A percentile compares a stretch with the other conserved stretches of the same genome.
phyloP scores from a whole-genome alignment of 805 yeast genomes.

The Priceomyces medius region DNA sequence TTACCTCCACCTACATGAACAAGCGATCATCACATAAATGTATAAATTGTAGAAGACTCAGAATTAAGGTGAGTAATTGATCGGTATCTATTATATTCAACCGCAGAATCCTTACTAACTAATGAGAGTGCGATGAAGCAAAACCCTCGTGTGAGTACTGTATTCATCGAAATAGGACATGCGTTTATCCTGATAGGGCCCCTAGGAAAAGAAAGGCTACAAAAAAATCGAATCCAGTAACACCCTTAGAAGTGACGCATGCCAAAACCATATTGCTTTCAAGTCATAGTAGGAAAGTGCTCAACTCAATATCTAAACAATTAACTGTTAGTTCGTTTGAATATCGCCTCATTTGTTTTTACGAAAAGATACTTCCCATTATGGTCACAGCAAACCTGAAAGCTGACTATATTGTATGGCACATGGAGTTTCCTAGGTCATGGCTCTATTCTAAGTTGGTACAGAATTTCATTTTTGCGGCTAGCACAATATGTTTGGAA shows the following conservation, averaged over 20 bases:
- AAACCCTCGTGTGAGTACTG: slow-evolving; percentile 29
- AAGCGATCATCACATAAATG: slow-evolving; percentile 8
- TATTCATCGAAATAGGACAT: slow-evolving; percentile 17
- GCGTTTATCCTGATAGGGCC: slow-evolving; percentile 15
- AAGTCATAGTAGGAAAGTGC: background rate
- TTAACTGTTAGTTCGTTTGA: slow-evolving; percentile 19
- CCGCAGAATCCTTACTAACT: background rate
- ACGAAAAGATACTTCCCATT: slow-evolving; percentile 15
- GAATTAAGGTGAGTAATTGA: slow-evolving; percentile 11
- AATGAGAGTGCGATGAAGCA: slow-evolving; percentile 21
- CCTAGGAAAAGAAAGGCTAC: background rate
- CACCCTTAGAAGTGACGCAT: background rate
- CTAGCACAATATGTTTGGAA: slow-evolving; percentile 14
- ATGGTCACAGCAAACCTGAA: background rate
- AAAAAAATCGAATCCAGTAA: background rate
- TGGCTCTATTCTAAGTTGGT: slow-evolving; percentile 17
- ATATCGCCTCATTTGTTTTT: slow-evolving; percentile 18
- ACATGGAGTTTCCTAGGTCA: slow-evolving; percentile 13
- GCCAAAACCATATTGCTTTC: background rate
- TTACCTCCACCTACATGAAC: background rate
- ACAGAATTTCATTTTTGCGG: slow-evolving; percentile 17
- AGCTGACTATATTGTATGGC: slow-evolving; percentile 13
- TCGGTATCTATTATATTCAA: background rate
- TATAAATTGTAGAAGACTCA: slow-evolving; percentile 13
- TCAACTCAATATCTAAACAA: slow-evolving; percentile 13